phyloP scores from a whole-genome alignment of 768 basidiomycete genomes.

The Strobilomyces confusus region DNA sequence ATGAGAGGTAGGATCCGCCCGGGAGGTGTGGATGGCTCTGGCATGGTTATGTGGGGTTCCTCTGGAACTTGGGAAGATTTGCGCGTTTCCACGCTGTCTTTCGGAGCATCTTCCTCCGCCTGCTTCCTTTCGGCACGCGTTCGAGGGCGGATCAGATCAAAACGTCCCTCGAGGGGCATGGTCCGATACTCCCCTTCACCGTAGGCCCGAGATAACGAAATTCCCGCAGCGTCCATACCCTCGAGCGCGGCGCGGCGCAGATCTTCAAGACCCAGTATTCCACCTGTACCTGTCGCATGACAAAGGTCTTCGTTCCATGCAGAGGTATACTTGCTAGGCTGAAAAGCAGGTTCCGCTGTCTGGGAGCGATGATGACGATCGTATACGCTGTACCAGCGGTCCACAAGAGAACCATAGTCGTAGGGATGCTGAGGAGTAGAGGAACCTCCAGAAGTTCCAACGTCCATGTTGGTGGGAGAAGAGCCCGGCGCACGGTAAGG shows the following conservation, averaged over 20 bases:
- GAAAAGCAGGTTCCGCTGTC: conserved; percentile 36
- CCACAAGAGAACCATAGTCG: conserved; percentile 76
- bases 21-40: conserved; percentile 37
- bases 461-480: conserved; percentile 30
- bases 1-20: conserved; percentile 30
- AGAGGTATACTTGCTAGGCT: conserved; percentile 63
- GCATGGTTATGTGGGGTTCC: conserved; percentile 1
- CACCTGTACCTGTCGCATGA: conserved; percentile 6
- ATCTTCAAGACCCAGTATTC: conserved; percentile 40
- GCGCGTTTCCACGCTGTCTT: conserved; percentile 13
- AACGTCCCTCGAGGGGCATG: conserved; percentile 82
- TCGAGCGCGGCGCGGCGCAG: conserved; percentile 33
- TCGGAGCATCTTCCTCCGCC: neutral
- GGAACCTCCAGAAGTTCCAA: conserved; percentile 19
- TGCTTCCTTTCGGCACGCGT: conserved; percentile 22
- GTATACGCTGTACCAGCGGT: conserved; percentile 89
- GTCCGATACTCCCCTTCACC: conserved; percentile 73
- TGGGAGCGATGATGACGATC: conserved; percentile 80
- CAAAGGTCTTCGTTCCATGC: conserved; percentile 59
- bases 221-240: conserved; percentile 22
- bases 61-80: conserved; percentile 10
- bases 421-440: conserved; percentile 46
- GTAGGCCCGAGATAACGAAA: conserved; percentile 7
- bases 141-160: conserved; percentile 71
- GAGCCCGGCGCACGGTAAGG: conserved; percentile 62